phyloP scores from a whole-genome alignment of 2,329 filamentous ascomycete genomes.

The Pseudopithomyces chartarum region DNA sequence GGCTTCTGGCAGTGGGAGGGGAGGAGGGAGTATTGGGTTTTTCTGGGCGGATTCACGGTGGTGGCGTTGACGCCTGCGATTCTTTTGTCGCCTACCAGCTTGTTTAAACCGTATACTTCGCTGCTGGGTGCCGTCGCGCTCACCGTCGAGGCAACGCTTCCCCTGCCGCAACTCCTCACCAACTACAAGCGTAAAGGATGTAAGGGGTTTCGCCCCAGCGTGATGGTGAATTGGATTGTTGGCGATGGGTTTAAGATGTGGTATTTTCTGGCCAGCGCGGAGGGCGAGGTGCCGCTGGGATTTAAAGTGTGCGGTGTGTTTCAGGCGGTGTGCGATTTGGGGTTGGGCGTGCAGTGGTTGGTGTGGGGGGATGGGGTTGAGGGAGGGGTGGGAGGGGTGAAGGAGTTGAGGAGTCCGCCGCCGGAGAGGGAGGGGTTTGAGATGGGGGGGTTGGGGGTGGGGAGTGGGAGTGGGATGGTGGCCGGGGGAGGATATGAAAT shows the following conservation, averaged over 20 bases:
- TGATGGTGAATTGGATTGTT: slow-evolving; percentile 77
- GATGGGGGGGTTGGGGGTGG: slow-evolving; percentile 9
- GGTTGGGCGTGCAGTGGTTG: slow-evolving; percentile 74
- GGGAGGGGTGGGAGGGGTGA: slow-evolving; percentile 16
- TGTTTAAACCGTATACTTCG: slow-evolving; percentile 70
- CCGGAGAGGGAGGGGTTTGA: slow-evolving; percentile 20
- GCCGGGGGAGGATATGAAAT: slow-evolving; percentile 9
- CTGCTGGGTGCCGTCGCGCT: slow-evolving; percentile 77
- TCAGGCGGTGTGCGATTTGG: slow-evolving; percentile 76
- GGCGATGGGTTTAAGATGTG: slow-evolving; percentile 84
- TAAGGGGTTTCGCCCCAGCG: slow-evolving; percentile 76
- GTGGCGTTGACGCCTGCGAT: no score
- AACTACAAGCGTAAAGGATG: slow-evolving; percentile 73
- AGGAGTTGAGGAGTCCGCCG: slow-evolving; percentile 30
- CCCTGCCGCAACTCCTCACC: slow-evolving; percentile 76
- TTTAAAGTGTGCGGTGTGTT: slow-evolving; percentile 86
- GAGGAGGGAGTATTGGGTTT: no score
- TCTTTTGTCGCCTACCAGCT: no score
- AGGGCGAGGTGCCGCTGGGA: slow-evolving; percentile 70
- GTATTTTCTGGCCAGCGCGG: slow-evolving; percentile 75
- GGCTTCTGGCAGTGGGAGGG: slow-evolving; percentile 90
- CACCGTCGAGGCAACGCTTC: slow-evolving; percentile 78
- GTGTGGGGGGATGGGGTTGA: slow-evolving; percentile 37
- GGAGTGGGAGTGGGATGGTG: slow-evolving; percentile 2
- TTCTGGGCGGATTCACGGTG: no score